Base-by-base conservation (phyloP, 441 rosid genomes). In the Gossypium lobatum region DNA sequence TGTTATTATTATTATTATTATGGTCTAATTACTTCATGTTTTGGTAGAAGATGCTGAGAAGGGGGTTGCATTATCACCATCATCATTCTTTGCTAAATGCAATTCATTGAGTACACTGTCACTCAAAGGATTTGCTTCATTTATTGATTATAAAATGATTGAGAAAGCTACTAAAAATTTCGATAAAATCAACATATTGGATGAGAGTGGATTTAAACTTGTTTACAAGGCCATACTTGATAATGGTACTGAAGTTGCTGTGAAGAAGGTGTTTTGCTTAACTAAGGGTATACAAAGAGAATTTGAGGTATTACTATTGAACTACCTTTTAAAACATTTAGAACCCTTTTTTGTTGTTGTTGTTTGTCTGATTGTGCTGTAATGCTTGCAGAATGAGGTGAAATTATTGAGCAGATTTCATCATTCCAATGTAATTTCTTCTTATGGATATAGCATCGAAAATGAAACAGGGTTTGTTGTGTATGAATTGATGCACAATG, bases 401-500 rank as follows among this genome's bases (percentile, higher is more conserved):
- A 85, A 86, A 34, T 75, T 93, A 63, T 73, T 93, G 52, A 84
- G 97, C 80, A 89, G 80, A 80, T 80, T 91, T 77, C 85, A 82
- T 78, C 94, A 93, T 76, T 88, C 92, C 4, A 93, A 91, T 73
- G 78, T 91, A 65, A 90, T 93, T 62, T 84, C 91, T 53, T 93
- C 79, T 5, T 9, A 2, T 18, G 98, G 96, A 53, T 91, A 87
- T 73, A 82, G 96, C 81, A 83, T 81, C 5, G 80, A 83, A 70
- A 88, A 77, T 2, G 84, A 88, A 28, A 70, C 82, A 54, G 75
- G 92, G 20, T 88, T 91, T 63, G 82, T 93, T 7, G 82, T 93
- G 64, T 93, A 93, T 70, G 98, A 93, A 83, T 73, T 93, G 76
- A 93, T 93, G 98, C 85, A 83, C 54, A 90, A 91, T 70, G 88